phyloP scores from a whole-genome alignment of 345 rosid genomes.

The Eucalyptus leucophloia region DNA sequence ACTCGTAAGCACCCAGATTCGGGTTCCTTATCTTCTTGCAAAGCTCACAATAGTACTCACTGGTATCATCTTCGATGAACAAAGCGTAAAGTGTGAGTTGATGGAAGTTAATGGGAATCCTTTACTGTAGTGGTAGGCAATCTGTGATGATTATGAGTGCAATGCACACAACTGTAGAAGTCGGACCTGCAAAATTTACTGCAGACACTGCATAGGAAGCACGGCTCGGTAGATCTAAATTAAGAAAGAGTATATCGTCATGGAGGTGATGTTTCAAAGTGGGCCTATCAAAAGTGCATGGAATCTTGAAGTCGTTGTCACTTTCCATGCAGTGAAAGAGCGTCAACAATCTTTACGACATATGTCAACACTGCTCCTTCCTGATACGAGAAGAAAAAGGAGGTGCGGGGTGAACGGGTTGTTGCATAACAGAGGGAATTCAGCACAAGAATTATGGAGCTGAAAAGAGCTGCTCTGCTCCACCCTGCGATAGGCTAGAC shows the following conservation, averaged over 20 bases:
- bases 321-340: neutral
- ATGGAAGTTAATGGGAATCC: neutral
- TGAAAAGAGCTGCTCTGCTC: too few relatives aligned
- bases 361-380: neutral
- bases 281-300: neutral
- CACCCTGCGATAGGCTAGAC: fast-evolving
- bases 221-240: neutral
- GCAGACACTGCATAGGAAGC: neutral
- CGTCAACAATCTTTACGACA: neutral
- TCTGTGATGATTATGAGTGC: neutral
- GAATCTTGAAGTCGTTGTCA: fast-evolving
- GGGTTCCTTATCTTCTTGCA: neutral
- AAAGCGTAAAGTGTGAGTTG: too few relatives aligned
- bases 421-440: too few relatives aligned
- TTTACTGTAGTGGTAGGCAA: too few relatives aligned
- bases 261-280: neutral
- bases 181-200: neutral
- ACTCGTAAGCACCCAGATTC: too few relatives aligned
- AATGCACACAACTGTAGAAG: neutral
- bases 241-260: fast-evolving
- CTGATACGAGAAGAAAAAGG: neutral
- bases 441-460: too few relatives aligned
- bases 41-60: too few relatives aligned
- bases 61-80: too few relatives aligned
- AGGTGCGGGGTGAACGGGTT: too few relatives aligned